phyloP scores from a whole-genome alignment of 495 filamentous ascomycete genomes.

The Amorphotheca resinae region DNA sequence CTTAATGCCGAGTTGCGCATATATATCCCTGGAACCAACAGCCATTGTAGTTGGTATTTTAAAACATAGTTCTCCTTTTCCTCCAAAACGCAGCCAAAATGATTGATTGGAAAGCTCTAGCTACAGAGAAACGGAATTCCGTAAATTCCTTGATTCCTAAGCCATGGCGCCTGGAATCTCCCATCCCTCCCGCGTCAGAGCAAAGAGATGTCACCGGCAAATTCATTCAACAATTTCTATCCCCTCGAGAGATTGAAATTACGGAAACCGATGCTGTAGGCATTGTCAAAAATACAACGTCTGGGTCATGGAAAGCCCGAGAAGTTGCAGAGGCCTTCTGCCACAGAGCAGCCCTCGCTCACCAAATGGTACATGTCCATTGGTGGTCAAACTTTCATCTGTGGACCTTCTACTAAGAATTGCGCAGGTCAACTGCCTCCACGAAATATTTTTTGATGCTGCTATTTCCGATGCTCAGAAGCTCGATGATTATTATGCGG shows the following conservation, averaged over 20 bases:
- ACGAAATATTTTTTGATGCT: slow-evolving; percentile 53
- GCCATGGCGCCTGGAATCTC: slow-evolving; percentile 39
- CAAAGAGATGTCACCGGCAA: slow-evolving; percentile 49
- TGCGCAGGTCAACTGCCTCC: slow-evolving; percentile 40
- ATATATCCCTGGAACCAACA: background rate
- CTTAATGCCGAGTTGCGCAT: no score
- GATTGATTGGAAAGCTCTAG: slow-evolving; percentile 32
- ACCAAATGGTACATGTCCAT: slow-evolving; percentile 34
- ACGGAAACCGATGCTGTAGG: slow-evolving; percentile 40
- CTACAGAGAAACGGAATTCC: slow-evolving; percentile 38
- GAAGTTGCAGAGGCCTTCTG: slow-evolving; percentile 32
- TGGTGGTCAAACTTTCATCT: background rate
- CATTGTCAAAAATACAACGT: slow-evolving; percentile 34
- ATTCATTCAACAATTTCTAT: slow-evolving; percentile 47
- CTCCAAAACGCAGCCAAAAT: slow-evolving; percentile 1
- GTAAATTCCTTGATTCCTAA: slow-evolving; percentile 42
- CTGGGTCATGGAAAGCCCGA: slow-evolving; percentile 20
- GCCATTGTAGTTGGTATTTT: background rate
- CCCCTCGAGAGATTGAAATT: slow-evolving; percentile 40
- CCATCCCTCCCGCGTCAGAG: slow-evolving; percentile 35
- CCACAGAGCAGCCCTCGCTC: slow-evolving; percentile 44
- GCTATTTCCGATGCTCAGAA: slow-evolving; percentile 43
- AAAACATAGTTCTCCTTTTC: background rate
- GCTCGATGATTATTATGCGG: slow-evolving; percentile 39
- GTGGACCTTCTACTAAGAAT: background rate